Conservation (phyloP, 2,329 filamentous ascomycete species). For the Monilinia polystroma region DNA sequence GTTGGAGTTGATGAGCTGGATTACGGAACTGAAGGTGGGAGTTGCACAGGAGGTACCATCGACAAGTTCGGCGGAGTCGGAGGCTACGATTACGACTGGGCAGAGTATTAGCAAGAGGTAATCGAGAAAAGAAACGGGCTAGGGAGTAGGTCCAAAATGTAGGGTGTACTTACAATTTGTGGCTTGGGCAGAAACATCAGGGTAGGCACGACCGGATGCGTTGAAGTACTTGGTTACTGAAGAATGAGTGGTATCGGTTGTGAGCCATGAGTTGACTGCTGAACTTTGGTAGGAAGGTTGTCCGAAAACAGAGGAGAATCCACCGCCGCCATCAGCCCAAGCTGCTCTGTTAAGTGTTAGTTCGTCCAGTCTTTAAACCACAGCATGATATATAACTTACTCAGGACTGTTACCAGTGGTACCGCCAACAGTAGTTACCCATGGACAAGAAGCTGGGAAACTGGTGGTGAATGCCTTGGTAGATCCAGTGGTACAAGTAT, state of each 20-base stretch:
- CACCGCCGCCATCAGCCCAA: constrained; percentile 42
- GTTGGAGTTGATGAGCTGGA: constrained; percentile 63
- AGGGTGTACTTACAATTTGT: constrained; percentile 46
- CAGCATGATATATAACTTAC: constrained; percentile 14
- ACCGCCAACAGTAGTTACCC: constrained; percentile 49
- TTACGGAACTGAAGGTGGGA: constrained; percentile 57
- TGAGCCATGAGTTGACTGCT: constrained; percentile 46
- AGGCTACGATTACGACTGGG: constrained; percentile 42
- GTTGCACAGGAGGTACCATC: constrained; percentile 54
- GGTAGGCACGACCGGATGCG: constrained; percentile 48
- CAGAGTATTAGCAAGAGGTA: neutral
- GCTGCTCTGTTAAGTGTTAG: constrained; percentile 24
- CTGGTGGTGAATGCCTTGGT: constrained; percentile 49
- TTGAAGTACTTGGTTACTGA: constrained; percentile 49
- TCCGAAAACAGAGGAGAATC: constrained; percentile 46
- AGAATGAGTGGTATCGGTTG: constrained; percentile 48
- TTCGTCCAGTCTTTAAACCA: neutral
- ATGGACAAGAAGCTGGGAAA: constrained; percentile 53
- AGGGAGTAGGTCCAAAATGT: too few relatives aligned
- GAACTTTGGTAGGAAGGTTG: constrained; percentile 45
- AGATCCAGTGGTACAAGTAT: constrained; percentile 38
- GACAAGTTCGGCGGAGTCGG: constrained; percentile 42
- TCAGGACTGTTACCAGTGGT: constrained; percentile 36
- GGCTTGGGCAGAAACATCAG: constrained; percentile 56
- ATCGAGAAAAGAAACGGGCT: neutral